Evolutionary conservation across 2,329 filamentous ascomycete species (phyloP).

Genomic region (Sarocladium kiliense): DNA sequence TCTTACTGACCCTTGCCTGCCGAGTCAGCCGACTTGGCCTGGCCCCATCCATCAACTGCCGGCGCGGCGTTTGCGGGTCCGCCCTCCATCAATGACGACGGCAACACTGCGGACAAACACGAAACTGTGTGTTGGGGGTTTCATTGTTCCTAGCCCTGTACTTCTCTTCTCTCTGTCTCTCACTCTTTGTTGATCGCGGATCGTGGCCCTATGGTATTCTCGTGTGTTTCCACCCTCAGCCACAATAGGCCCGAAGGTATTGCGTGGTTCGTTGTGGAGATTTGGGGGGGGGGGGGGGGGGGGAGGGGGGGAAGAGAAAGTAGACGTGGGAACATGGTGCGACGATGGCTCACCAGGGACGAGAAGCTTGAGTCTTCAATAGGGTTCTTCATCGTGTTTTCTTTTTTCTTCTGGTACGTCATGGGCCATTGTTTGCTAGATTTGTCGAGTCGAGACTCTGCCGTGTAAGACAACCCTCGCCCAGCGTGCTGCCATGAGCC

Average conservation of each 20-base stretch:
- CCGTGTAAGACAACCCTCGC: background rate
- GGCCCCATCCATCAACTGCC: background rate
- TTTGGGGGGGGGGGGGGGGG: too few species aligned
- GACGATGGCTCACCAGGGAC: background rate
- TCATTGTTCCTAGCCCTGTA: too few species aligned
- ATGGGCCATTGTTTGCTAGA: too few species aligned
- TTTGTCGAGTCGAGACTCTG: background rate
- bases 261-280: background rate
- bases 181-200: too few species aligned
- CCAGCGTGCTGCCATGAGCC: too few species aligned
- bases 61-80: background rate
- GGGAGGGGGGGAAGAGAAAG: too few species aligned
- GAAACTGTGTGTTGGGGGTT: background rate
- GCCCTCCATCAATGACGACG: background rate
- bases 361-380: background rate
- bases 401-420: background rate
- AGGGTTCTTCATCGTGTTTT: background rate
- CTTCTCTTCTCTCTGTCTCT: too few species aligned
- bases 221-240: too few species aligned
- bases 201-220: too few species aligned
- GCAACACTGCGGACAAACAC: background rate
- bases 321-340: background rate
- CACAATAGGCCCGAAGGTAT: conserved; percentile 1
- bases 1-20: background rate
- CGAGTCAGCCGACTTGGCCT: conserved; percentile 6